These are phyloP conservation scores for Vinca minor DNA, from an alignment of 257 asterid genomes.

Conservation along the genomic window DNA sequence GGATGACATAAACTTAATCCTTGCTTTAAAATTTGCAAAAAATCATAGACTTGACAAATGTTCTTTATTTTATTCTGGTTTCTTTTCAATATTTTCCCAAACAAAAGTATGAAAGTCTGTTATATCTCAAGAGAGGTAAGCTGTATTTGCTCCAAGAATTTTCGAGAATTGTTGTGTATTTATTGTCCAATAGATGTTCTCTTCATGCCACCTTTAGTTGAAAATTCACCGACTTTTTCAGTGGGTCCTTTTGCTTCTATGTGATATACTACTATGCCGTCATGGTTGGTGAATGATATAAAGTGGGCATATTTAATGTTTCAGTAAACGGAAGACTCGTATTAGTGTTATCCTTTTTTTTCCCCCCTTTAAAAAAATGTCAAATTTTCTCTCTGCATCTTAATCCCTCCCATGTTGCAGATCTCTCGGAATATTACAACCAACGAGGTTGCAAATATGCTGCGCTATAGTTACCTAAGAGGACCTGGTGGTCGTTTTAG, in stretches of 20 bases:
- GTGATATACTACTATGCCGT: too few species aligned
- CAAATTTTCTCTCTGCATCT: not conserved
- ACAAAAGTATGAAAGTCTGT: not conserved
- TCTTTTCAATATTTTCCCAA: not conserved
- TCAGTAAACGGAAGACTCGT: not conserved
- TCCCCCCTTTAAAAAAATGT: too few species aligned
- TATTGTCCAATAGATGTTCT: not conserved
- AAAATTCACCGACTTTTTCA: not conserved
- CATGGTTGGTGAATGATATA: too few species aligned
- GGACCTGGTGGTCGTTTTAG: constrained; percentile 76
- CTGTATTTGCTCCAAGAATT: not conserved
- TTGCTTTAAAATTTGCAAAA: not conserved
- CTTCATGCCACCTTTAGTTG: too few species aligned
- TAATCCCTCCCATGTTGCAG: constrained; percentile 33
- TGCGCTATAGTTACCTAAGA: constrained; percentile 81
- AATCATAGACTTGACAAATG: too few species aligned
- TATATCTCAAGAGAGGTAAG: not conserved
- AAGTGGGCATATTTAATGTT: not conserved
- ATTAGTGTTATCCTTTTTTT: too few species aligned
- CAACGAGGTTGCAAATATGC: constrained; percentile 77
- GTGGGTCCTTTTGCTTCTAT: not conserved
- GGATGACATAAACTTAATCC: not conserved
- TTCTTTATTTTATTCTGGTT: too few species aligned
- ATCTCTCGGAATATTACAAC: constrained; percentile 89
- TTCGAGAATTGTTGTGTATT: not conserved